phyloP scores from a whole-genome alignment of 1,139 yeast species.

The Yueomyces sp. region DNA sequence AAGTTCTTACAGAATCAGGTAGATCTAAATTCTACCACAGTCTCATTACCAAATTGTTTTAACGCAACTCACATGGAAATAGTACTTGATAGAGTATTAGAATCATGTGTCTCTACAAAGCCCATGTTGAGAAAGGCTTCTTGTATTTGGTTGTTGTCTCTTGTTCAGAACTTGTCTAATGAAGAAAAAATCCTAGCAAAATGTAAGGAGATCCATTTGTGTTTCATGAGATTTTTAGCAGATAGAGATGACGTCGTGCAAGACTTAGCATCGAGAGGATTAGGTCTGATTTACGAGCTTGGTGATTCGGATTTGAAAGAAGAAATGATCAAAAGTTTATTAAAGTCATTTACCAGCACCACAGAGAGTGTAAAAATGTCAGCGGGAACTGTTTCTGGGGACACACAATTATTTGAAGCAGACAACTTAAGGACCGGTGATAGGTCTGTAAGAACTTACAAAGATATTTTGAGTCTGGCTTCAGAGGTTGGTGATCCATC shows the following conservation, averaged over 20 bases:
- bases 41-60: slow-evolving; percentile 8
- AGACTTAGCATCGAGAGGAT: slow-evolving; percentile 84
- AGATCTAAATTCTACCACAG: slow-evolving; percentile 29
- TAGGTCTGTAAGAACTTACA: slow-evolving; percentile 80
- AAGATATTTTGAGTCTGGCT: slow-evolving; percentile 72
- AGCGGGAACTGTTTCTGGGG: slow-evolving; percentile 63
- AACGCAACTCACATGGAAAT: slow-evolving; percentile 3
- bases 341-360: slow-evolving; percentile 68
- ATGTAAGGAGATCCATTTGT: slow-evolving; percentile 42
- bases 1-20: slow-evolving; percentile 36
- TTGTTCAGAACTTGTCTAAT: slow-evolving; percentile 62
- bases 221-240: slow-evolving; percentile 64
- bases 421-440: slow-evolving; percentile 71
- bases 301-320: slow-evolving; percentile 64
- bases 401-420: slow-evolving; percentile 76
- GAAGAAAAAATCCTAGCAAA: slow-evolving; percentile 25
- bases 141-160: slow-evolving; percentile 75
- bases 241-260: slow-evolving; percentile 78
- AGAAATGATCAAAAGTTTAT: slow-evolving; percentile 58
- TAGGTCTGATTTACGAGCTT: slow-evolving; percentile 67
- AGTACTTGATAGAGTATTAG: slow-evolving; percentile 37
- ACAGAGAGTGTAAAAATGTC: slow-evolving; percentile 36
- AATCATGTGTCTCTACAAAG: slow-evolving; percentile 48
- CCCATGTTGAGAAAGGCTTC: slow-evolving; percentile 67
- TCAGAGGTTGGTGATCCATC: slow-evolving; percentile 94